phyloP scores from a whole-genome alignment of 495 filamentous ascomycete genomes.

The Penicillium lividum region DNA sequence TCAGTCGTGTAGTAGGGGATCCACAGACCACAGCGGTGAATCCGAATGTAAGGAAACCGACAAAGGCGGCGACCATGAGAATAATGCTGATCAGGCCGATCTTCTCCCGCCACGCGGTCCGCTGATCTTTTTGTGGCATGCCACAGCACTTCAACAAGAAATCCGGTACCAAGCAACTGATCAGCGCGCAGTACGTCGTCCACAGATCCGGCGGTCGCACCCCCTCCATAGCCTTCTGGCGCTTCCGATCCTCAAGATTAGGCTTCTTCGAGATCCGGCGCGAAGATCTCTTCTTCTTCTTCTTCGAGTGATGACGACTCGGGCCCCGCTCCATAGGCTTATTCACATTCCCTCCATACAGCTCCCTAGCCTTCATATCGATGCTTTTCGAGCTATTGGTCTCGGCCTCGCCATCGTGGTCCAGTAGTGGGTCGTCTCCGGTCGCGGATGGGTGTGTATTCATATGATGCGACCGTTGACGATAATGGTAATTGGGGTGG shows the following conservation, averaged over 20 bases:
- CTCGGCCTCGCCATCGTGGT: slow-evolving; percentile 62
- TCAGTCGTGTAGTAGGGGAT: slow-evolving; percentile 63
- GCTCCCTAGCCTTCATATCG: slow-evolving; percentile 51
- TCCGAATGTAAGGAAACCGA: slow-evolving; percentile 96
- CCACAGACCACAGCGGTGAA: slow-evolving; percentile 90
- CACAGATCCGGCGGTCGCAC: slow-evolving; percentile 84
- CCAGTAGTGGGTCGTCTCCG: slow-evolving; percentile 83
- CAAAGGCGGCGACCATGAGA: slow-evolving; percentile 78
- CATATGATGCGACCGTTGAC: slow-evolving; percentile 79
- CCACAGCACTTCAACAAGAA: slow-evolving; percentile 82
- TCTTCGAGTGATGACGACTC: slow-evolving; percentile 44
- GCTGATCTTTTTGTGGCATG: slow-evolving; percentile 83
- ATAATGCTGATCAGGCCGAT: slow-evolving; percentile 97
- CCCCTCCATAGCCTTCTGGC: slow-evolving; percentile 65
- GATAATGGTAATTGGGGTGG: slow-evolving; percentile 93
- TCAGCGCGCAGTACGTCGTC: slow-evolving; percentile 89
- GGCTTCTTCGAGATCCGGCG: slow-evolving; percentile 50
- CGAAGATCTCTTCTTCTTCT: slow-evolving; percentile 44
- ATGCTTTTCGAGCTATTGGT: slow-evolving; percentile 57
- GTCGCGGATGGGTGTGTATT: slow-evolving; percentile 83
- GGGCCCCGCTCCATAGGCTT: slow-evolving; percentile 51
- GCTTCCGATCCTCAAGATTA: slow-evolving; percentile 59
- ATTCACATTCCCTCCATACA: slow-evolving; percentile 42
- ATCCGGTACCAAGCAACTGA: slow-evolving; percentile 95
- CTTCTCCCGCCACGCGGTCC: slow-evolving; percentile 97